Conservation (phyloP, 768 basidiomycete species). For the Panaeolus cyanescens region DNA sequence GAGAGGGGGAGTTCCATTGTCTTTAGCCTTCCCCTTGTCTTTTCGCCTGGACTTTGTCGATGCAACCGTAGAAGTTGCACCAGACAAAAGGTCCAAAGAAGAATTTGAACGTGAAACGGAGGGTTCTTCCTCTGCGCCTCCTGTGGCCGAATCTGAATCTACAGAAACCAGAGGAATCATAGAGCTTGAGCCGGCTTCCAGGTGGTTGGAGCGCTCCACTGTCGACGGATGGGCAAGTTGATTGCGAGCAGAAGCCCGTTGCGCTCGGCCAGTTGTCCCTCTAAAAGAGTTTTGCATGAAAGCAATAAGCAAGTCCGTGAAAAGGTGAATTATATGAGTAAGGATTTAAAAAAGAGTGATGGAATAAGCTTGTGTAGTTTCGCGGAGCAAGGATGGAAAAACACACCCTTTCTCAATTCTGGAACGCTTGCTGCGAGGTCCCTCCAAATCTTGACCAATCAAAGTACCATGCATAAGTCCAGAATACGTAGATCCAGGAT, state of each 20-base stretch:
- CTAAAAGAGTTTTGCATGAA: slow-evolving; percentile 29
- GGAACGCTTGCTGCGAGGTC: slow-evolving; percentile 70
- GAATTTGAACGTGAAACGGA: slow-evolving; percentile 69
- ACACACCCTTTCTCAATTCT: slow-evolving; percentile 74
- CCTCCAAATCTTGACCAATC: slow-evolving; percentile 64
- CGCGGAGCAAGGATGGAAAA: slow-evolving; percentile 14
- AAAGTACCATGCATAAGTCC: slow-evolving; percentile 71
- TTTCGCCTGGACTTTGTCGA: slow-evolving; percentile 39
- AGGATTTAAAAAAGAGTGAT: slow-evolving; percentile 14
- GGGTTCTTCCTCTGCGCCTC: slow-evolving; percentile 59
- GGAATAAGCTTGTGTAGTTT: slow-evolving; percentile 20
- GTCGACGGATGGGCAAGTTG: slow-evolving; percentile 40
- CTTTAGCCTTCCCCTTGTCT: slow-evolving; percentile 60
- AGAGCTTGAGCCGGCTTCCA: slow-evolving; percentile 39
- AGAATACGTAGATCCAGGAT: slow-evolving; percentile 89
- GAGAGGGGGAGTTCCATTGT: slow-evolving; percentile 38
- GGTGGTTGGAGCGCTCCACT: slow-evolving; percentile 21
- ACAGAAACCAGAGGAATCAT: slow-evolving; percentile 43
- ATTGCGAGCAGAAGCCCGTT: slow-evolving; percentile 70
- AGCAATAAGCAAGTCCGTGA: not conserved
- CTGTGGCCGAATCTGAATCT: slow-evolving; percentile 54
- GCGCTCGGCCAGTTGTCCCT: slow-evolving; percentile 64
- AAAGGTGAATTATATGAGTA: slow-evolving; percentile 18
- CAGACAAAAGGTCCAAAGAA: slow-evolving; percentile 37
- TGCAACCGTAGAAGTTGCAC: slow-evolving; percentile 25